A percentile compares a stretch with the other conserved stretches of the same genome.
Evolutionary conservation across 2,329 filamentous ascomycete genomes (phyloP).

Genomic region (Blumeriella jaapii): DNA sequence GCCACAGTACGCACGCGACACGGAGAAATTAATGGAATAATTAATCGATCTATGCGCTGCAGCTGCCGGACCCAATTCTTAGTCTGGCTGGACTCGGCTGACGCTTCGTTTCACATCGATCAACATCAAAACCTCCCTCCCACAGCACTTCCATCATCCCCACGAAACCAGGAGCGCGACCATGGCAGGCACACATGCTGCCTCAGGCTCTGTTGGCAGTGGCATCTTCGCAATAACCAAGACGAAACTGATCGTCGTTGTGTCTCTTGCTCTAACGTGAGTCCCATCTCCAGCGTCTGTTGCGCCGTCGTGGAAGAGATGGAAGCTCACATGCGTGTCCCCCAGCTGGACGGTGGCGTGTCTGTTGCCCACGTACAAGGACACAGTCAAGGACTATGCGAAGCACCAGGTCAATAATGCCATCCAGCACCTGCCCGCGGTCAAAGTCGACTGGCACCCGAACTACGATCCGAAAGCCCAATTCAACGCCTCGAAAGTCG

Average conservation of each 20-base stretch:
- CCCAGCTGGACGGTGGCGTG: constrained; percentile 38
- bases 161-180: too few species aligned
- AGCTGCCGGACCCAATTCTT: too few species aligned
- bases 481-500: constrained; percentile 36
- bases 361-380: constrained; percentile 34
- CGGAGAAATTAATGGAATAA: too few species aligned
- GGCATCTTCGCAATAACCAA: constrained; percentile 19
- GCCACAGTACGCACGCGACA: too few species aligned
- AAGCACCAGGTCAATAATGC: constrained; percentile 18
- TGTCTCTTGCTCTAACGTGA: constrained; percentile 23
- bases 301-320: neutral
- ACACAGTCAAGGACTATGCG: constrained; percentile 30
- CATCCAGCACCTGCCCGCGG: constrained; percentile 21
- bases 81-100: neutral
- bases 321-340: constrained; percentile 1
- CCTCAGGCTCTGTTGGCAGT: constrained; percentile 12
- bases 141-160: too few species aligned
- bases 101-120: neutral
- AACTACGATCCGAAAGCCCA: constrained; percentile 21
- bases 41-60: too few species aligned
- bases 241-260: constrained; percentile 15
- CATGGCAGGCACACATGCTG: constrained; percentile 12
- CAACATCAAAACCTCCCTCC: too few species aligned
- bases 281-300: constrained; percentile 6
- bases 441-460: constrained; percentile 26